Evolutionary conservation across 805 yeast genomes (phyloP).

Genomic region (Sungouiella blattae): DNA sequence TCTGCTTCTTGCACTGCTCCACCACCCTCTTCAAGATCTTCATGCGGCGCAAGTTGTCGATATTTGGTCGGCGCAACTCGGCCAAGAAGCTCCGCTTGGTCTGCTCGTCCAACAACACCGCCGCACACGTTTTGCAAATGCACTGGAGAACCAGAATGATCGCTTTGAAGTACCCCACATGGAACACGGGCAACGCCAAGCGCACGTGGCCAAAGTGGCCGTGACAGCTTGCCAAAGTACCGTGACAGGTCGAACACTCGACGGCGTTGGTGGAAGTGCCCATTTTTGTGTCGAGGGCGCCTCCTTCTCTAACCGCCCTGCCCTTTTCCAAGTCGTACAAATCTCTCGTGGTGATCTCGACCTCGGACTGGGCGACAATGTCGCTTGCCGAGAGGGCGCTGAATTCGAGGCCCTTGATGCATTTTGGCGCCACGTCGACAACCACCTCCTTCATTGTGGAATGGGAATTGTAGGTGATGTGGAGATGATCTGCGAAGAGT

Average conservation of each 20-base stretch:
- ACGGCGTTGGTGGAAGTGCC: constrained; percentile 86
- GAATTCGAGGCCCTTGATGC: constrained; percentile 85
- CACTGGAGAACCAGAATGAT: constrained; percentile 84
- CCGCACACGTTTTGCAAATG: constrained; percentile 86
- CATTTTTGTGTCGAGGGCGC: constrained; percentile 91
- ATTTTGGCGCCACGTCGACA: constrained; percentile 82
- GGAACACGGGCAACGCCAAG: constrained; percentile 93
- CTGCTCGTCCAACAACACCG: constrained; percentile 68
- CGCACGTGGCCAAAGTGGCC: constrained; percentile 97
- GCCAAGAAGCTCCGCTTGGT: constrained; percentile 62
- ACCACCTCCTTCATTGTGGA: constrained; percentile 44
- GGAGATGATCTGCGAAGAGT: neutral
- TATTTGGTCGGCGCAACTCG: constrained; percentile 84
- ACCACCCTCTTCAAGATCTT: constrained; percentile 73
- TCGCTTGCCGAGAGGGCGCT: constrained; percentile 91
- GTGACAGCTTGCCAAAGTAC: constrained; percentile 89
- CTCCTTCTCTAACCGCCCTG: constrained; percentile 72
- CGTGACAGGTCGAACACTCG: constrained; percentile 90
- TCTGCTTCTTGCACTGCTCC: constrained; percentile 93
- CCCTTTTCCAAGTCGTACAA: constrained; percentile 89
- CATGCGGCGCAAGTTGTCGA: constrained; percentile 92
- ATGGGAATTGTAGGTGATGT: neutral
- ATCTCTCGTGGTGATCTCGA: constrained; percentile 88
- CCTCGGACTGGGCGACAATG: constrained; percentile 89
- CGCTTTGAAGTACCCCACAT: constrained; percentile 93